Evolutionary conservation across 805 yeast species (phyloP).

Genomic region (Metschnikowia baotianmanensis): DNA sequence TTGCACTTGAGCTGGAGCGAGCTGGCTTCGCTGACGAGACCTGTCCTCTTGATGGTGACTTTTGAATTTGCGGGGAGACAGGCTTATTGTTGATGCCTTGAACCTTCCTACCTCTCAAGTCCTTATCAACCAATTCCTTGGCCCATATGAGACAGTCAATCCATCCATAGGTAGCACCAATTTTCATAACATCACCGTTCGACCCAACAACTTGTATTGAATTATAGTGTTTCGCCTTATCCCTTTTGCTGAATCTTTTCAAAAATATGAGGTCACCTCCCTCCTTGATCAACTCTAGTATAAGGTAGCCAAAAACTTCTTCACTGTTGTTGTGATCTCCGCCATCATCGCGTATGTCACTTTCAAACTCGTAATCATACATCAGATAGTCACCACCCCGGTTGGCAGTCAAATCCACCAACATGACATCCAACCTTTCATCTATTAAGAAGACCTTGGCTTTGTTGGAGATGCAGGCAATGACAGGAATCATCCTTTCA

Average conservation of each 20-base stretch:
- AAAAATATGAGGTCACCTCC: constrained; percentile 57
- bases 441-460: constrained; percentile 44
- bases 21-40: constrained; percentile 4
- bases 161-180: constrained; percentile 59
- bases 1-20: constrained; percentile 1
- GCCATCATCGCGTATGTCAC: constrained; percentile 15
- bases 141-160: constrained; percentile 68
- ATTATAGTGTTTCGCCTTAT: constrained; percentile 24
- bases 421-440: constrained; percentile 23
- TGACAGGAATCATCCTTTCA: constrained; percentile 28
- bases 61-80: constrained; percentile 1
- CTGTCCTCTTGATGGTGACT: constrained; percentile 2
- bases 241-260: constrained; percentile 36
- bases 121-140: constrained; percentile 44
- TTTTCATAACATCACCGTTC: constrained; percentile 28
- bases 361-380: constrained; percentile 76
- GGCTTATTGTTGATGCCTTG: background rate
- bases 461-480: constrained; percentile 38
- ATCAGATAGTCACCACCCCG: constrained; percentile 49
- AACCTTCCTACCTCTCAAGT: constrained; percentile 2
- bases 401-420: constrained; percentile 45
- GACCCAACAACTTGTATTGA: constrained; percentile 29
- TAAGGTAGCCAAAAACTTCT: constrained; percentile 57
- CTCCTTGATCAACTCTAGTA: constrained; percentile 56
- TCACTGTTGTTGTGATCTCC: constrained; percentile 26